These are phyloP conservation scores for Rhododendron henanense DNA, from an alignment of 148 eudicot species.

Conservation along the genomic window DNA sequence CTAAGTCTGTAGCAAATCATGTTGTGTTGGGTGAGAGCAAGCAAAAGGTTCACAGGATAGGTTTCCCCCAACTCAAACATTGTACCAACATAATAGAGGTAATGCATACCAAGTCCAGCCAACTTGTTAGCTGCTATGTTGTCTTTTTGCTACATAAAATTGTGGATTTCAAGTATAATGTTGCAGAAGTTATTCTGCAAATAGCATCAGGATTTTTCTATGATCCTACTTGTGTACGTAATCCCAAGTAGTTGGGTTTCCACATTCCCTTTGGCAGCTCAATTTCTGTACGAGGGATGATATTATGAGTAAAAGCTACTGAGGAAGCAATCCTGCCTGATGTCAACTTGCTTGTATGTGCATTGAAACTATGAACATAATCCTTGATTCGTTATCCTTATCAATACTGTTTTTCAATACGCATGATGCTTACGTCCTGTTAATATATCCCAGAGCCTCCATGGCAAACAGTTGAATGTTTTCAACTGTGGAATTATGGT, in stretches of 20 bases:
- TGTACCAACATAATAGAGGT: neutral
- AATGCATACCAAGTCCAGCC: neutral
- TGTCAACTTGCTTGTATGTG: conserved; percentile 5
- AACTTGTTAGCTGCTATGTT: conserved; percentile 1
- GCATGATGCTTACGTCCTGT: neutral
- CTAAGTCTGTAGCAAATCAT: neutral
- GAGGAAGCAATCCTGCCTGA: neutral
- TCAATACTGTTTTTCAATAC: neutral
- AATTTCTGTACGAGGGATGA: neutral
- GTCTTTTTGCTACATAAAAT: neutral
- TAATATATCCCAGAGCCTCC: neutral
- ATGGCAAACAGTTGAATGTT: neutral
- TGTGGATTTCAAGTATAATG: neutral
- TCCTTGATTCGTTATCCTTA: neutral
- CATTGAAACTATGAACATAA: neutral
- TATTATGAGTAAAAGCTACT: neutral
- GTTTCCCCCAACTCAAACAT: neutral
- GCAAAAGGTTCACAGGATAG: neutral
- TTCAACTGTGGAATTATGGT: neutral
- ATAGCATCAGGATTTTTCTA: neutral
- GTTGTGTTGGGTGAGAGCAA: neutral
- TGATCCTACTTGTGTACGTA: neutral
- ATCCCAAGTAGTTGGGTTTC: neutral
- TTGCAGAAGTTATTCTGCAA: neutral
- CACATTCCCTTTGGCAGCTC: neutral